Evolutionary conservation across 2,329 filamentous ascomycete genomes (phyloP), one percentile per base, ranked within the genome.

Genomic region (Phaeosphaeriaceae sp.): DNA sequence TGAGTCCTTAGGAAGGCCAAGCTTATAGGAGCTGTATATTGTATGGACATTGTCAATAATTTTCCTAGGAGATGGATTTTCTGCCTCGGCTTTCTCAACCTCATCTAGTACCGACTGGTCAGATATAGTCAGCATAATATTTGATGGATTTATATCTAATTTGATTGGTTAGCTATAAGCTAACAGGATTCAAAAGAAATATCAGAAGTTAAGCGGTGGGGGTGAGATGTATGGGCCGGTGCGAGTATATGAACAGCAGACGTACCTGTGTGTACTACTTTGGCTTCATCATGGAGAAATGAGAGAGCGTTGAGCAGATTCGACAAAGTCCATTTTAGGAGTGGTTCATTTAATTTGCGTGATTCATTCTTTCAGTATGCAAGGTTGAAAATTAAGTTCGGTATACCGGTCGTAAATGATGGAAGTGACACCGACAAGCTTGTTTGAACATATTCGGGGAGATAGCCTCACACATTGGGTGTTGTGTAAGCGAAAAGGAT

Each of bases 201-300:
- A n/a, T n/a, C n/a, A n/a, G n/a, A n/a, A n/a, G n/a, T n/a, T n/a
- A n/a, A n/a, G n/a, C n/a, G n/a, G n/a, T n/a, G n/a, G n/a, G n/a
- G n/a, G n/a, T n/a, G n/a, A n/a, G n/a, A n/a, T n/a, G n/a, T n/a
- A n/a, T n/a, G n/a, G n/a, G n/a, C n/a, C n/a, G n/a, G n/a, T n/a
- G n/a, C n/a, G n/a, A n/a, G n/a, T n/a, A n/a, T n/a, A n/a, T n/a
- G n/a, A n/a, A 52, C 48, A 16, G 45, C 43, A 50, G 29, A 43
- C 48, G 37, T 67, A 77, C 76, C 75, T 48, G 76, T 78, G 55
- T 81, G 77, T 30, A 79, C 71, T 48, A 80, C 66, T 30, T 73
- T 73, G 63, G 75, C 76, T 50, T 78, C 71, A 4, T 69, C 70
- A 53, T 80, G 77, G 36, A 80, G 57, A 42, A 65, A 64, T 40